phyloP scores from a whole-genome alignment of 2,329 filamentous ascomycete species.

The Diaporthe eres region DNA sequence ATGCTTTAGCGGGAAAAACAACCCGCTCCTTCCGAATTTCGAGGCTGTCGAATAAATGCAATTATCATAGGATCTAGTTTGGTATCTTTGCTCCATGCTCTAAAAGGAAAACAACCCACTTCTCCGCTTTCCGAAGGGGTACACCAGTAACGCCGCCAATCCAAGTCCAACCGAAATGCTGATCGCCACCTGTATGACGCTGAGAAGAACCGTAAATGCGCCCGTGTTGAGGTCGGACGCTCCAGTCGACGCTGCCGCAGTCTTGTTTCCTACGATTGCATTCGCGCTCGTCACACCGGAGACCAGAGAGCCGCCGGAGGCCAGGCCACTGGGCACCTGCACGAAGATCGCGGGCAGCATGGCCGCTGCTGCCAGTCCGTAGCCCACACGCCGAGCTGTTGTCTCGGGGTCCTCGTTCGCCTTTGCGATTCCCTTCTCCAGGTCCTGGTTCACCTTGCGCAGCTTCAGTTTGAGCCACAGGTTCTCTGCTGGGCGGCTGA shows the following conservation, averaged over 20 bases:
- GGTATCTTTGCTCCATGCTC: constrained; percentile 35
- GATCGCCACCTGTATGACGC: constrained; percentile 73
- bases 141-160: constrained; percentile 68
- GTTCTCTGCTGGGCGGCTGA: constrained; percentile 72
- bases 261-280: constrained; percentile 63
- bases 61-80: constrained; percentile 23
- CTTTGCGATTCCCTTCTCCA: constrained; percentile 49
- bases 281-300: constrained; percentile 71
- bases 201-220: constrained; percentile 68
- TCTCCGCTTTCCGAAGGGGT: constrained; percentile 70
- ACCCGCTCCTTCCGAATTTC: no score
- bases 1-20: no score
- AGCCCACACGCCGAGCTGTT: constrained; percentile 65
- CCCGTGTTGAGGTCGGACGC: constrained; percentile 56
- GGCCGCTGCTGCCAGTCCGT: constrained; percentile 85
- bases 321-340: constrained; percentile 74
- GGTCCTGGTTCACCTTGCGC: constrained; percentile 46
- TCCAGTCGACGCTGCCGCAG: constrained; percentile 47
- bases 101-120: constrained; percentile 71
- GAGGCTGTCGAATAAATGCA: not conserved
- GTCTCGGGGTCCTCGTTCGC: constrained; percentile 44
- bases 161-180: constrained; percentile 74
- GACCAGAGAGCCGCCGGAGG: constrained; percentile 70
- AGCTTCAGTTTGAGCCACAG: constrained; percentile 62
- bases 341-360: constrained; percentile 91